Evolutionary conservation across 768 basidiomycete species (phyloP), one percentile per base, ranked within the genome.

Genomic region (Gloeostereum incarnatum): DNA sequence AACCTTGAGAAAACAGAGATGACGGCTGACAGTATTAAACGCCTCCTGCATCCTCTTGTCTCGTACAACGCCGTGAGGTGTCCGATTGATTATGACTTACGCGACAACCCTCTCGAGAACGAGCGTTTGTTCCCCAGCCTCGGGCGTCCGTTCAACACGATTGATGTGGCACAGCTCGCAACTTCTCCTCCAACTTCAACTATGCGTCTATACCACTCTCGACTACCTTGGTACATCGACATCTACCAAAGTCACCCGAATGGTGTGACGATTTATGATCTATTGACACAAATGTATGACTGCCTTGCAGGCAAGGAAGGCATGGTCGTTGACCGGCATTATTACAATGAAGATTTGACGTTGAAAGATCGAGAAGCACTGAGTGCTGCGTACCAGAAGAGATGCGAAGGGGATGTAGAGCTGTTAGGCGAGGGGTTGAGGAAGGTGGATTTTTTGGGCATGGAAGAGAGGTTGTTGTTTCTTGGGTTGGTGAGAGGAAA

Each of bases 161-260:
- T 63, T 35, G 78, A 82, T 48, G 65, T 78, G 45, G 60, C 64
- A 9, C 75, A 73, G 31, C 63, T 73, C 36, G 72, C 69, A 17
- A 72, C 71, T 10, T 59, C 61, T 27, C 78, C 78, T 1, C 63
- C 74, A 1, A 57, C 69, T 0, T 49, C 57, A 4, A 56, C 55
- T 40, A 68, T 82, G 61, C 73, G 76, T 9, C 49, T 83, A 35
- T 74, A 65, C 48, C 76, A 79, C 53, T 56, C 68, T 0, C 58
- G 61, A 24, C 56, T 79, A 1, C 81, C 81, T 0, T 84, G 81
- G 81, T 78, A 71, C 55, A 68, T 84, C 51, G 80, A 82, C 45
- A 60, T 81, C 13, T 49, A 50, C 17, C 55, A 66, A 27, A 53
- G 53, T 6, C 62, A 68, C 29, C 63, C 66, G 2, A 56, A 69